Evolutionary conservation across 768 basidiomycete genomes (phyloP).

Genomic region (Boletus coccyginus): DNA sequence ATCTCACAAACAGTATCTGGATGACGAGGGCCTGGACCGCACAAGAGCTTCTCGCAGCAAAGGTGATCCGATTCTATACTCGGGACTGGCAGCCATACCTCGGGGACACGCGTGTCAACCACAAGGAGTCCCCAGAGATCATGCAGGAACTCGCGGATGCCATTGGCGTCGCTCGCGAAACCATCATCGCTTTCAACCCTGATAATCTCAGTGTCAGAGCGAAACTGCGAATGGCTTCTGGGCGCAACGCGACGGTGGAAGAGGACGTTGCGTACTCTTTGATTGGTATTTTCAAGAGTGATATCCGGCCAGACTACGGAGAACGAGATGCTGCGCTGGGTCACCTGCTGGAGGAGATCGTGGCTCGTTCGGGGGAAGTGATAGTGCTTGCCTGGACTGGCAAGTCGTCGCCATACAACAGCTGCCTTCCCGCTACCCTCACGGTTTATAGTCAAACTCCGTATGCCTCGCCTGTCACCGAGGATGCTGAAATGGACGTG

Average conservation of each 20-base stretch:
- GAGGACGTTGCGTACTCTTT: neutral
- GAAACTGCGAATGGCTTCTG: constrained; percentile 12
- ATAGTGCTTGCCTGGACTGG: constrained; percentile 13
- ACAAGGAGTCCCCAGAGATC: constrained; percentile 11
- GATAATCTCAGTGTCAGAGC: constrained; percentile 4
- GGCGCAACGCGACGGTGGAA: constrained; percentile 2
- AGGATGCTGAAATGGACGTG: neutral
- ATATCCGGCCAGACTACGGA: constrained; percentile 3
- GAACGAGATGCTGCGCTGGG: constrained; percentile 6
- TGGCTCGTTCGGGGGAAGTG: constrained; percentile 5
- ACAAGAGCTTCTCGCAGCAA: constrained; percentile 14
- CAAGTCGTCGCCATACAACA: constrained; percentile 10
- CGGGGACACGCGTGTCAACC: neutral
- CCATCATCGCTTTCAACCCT: constrained; percentile 2
- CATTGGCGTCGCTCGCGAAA: neutral
- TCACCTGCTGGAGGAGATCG: constrained; percentile 12
- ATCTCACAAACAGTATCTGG: constrained; percentile 1
- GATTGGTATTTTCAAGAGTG: too few species aligned
- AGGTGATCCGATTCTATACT: constrained; percentile 10
- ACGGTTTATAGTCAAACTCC: neutral
- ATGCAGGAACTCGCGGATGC: constrained; percentile 7
- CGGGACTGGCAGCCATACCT: constrained; percentile 10
- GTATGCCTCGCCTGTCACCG: too few species aligned
- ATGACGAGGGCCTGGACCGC: constrained; percentile 16
- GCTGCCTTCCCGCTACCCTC: constrained; percentile 7